Percentiles rank a stretch among this genome's conserved stretches.
phyloP scores from a whole-genome alignment of 257 asterid genomes.

The Solanum ossicruentum region DNA sequence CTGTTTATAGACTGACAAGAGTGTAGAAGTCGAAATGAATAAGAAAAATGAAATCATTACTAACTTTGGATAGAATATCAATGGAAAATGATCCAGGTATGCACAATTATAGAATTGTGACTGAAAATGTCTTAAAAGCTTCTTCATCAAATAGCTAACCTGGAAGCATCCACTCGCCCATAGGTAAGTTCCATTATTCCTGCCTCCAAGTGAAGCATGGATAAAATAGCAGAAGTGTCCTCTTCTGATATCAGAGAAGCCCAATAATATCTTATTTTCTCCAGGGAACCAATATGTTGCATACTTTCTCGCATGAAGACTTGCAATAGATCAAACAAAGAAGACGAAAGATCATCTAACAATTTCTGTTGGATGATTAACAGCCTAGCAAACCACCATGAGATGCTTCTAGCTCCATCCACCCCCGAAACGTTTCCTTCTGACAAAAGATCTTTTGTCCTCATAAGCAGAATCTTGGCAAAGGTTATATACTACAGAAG shows the following conservation, averaged over 20 bases:
- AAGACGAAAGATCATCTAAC: slow-evolving; percentile 73
- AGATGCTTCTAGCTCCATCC: slow-evolving; percentile 40
- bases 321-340: slow-evolving; percentile 69
- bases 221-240: slow-evolving; percentile 38
- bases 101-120: not conserved
- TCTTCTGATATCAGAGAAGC: slow-evolving; percentile 34
- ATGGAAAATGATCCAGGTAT: not conserved
- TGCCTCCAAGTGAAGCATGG: slow-evolving; percentile 65
- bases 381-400: slow-evolving; percentile 91
- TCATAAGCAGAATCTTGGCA: slow-evolving; percentile 61
- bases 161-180: slow-evolving; percentile 75
- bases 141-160: slow-evolving; percentile 30
- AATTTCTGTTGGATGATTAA: slow-evolving; percentile 75
- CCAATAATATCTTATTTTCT: slow-evolving; percentile 36
- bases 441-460: slow-evolving; percentile 52
- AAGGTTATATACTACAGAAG: slow-evolving; percentile 60
- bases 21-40: not conserved
- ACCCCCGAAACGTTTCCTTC: slow-evolving; percentile 25
- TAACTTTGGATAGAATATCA: not conserved
- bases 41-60: not conserved
- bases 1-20: not conserved
- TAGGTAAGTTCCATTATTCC: slow-evolving; percentile 76
- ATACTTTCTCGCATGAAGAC: slow-evolving; percentile 46
- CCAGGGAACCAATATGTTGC: slow-evolving; percentile 44
- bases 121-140: not conserved